Conservation (phyloP, 2,329 filamentous ascomycete genomes). For the Amesomyces nigricolor region DNA sequence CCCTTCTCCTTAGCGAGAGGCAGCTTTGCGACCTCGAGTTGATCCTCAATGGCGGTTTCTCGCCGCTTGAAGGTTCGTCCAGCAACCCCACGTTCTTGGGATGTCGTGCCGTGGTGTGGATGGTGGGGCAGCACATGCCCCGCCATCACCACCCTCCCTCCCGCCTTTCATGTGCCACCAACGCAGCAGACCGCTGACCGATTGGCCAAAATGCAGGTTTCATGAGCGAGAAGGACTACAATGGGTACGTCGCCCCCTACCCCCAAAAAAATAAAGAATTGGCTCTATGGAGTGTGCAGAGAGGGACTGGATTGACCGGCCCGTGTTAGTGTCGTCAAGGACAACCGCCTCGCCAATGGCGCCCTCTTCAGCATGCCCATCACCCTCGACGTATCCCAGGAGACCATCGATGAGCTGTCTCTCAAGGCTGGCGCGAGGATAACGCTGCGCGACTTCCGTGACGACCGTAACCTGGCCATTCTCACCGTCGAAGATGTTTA, state of each 20-base stretch:
- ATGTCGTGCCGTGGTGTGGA: conserved; percentile 6
- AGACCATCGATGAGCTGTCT: conserved; percentile 66
- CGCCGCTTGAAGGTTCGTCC: conserved; percentile 81
- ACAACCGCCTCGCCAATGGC: conserved; percentile 80
- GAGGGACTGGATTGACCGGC: conserved; percentile 29
- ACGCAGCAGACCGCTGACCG: conserved; percentile 11
- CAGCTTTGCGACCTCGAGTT: conserved; percentile 97
- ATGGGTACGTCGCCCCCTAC: conserved; percentile 60
- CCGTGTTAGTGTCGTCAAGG: conserved; percentile 68
- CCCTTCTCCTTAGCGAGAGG: conserved; percentile 80
- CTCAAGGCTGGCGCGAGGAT: conserved; percentile 77
- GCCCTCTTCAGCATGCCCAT: conserved; percentile 96
- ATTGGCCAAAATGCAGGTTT: conserved; percentile 59
- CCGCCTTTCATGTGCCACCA: background rate
- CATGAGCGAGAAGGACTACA: conserved; percentile 96
- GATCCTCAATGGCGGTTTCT: conserved; percentile 96
- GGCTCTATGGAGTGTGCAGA: conserved; percentile 26
- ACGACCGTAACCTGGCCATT: conserved; percentile 94
- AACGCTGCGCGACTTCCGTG: conserved; percentile 88
- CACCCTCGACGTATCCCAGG: conserved; percentile 76
- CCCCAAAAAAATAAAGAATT: conserved; percentile 6
- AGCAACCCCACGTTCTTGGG: background rate
- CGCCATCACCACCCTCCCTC: conserved; percentile 20
- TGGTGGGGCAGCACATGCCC: conserved; percentile 26
- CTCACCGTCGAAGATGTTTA: conserved; percentile 95